phyloP scores from a whole-genome alignment of 257 asterid species.

The Solanum habrochaites region DNA sequence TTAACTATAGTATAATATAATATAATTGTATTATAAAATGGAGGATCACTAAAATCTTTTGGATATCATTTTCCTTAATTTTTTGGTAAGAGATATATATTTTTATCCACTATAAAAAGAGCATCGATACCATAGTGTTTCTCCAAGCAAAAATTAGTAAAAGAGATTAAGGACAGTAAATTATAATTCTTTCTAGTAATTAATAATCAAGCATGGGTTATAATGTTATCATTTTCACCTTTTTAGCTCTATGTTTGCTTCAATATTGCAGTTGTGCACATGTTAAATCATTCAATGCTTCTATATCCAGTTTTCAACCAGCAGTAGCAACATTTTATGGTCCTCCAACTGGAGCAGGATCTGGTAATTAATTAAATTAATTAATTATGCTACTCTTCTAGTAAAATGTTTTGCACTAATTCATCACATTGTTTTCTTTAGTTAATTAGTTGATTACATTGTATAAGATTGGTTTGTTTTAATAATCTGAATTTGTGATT shows the following conservation, averaged over 20 bases:
- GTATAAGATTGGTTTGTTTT: too few species aligned
- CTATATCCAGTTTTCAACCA: not conserved
- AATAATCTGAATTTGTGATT: not conserved
- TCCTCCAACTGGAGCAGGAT: slow-evolving; percentile 15
- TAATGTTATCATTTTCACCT: not conserved
- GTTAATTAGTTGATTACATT: not conserved
- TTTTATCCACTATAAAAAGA: not conserved
- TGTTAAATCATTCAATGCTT: not conserved
- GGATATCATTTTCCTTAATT: not conserved
- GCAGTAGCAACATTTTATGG: slow-evolving; percentile 30
- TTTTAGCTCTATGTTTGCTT: not conserved
- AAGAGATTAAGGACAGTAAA: not conserved
- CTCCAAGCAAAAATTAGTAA: not conserved
- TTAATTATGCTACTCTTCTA: not conserved
- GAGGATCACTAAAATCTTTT: not conserved
- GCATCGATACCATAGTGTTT: not conserved
- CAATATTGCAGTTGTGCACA: not conserved
- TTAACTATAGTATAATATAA: not conserved
- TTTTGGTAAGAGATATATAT: not conserved
- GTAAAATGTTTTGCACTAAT: not conserved
- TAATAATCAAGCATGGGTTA: not conserved
- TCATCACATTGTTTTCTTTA: not conserved
- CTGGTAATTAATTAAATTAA: not conserved
- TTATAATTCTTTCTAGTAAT: not conserved
- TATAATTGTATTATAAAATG: not conserved